Conservation (phyloP, 2,329 filamentous ascomycete genomes). For the Neofusicoccum ribis region DNA sequence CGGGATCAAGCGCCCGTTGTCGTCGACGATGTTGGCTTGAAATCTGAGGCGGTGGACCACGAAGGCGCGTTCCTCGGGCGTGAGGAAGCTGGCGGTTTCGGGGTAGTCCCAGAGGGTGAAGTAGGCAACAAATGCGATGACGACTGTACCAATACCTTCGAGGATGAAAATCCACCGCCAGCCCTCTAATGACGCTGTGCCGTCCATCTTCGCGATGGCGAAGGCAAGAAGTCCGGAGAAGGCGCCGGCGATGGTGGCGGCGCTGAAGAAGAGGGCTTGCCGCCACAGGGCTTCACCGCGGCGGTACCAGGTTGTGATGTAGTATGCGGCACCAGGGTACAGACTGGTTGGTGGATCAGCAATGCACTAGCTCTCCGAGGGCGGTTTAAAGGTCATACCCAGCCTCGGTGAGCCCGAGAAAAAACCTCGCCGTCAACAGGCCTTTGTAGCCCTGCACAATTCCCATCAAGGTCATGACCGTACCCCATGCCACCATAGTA, state of each 20-base stretch:
- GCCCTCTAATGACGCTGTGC: conserved; percentile 41
- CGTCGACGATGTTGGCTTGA: background rate
- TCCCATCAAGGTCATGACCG: conserved; percentile 46
- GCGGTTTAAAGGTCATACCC: background rate
- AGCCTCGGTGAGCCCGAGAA: conserved; percentile 36
- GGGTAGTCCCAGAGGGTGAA: conserved; percentile 63
- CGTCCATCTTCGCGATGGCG: conserved; percentile 59
- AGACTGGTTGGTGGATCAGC: conserved; percentile 22
- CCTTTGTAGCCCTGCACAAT: conserved; percentile 49
- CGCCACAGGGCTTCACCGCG: conserved; percentile 56
- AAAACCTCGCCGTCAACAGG: conserved; percentile 48
- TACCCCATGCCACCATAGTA: conserved; percentile 47
- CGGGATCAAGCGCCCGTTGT: conserved; percentile 18
- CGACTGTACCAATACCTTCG: conserved; percentile 21
- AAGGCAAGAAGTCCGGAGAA: conserved; percentile 58
- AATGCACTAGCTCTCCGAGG: background rate
- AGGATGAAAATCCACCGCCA: conserved; percentile 31
- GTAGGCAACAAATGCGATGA: conserved; percentile 26
- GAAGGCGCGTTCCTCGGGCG: conserved; percentile 29
- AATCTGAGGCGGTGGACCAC: conserved; percentile 26
- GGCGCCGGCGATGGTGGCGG: conserved; percentile 54
- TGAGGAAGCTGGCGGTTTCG: conserved; percentile 25
- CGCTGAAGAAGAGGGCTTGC: conserved; percentile 59
- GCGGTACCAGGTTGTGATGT: conserved; percentile 62
- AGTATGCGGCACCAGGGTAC: conserved; percentile 43